Percentiles rank a stretch among this genome's conserved stretches.
Evolutionary conservation across 2,329 filamentous ascomycete species (phyloP).

Genomic region (Alternaria angustiovoidea): DNA sequence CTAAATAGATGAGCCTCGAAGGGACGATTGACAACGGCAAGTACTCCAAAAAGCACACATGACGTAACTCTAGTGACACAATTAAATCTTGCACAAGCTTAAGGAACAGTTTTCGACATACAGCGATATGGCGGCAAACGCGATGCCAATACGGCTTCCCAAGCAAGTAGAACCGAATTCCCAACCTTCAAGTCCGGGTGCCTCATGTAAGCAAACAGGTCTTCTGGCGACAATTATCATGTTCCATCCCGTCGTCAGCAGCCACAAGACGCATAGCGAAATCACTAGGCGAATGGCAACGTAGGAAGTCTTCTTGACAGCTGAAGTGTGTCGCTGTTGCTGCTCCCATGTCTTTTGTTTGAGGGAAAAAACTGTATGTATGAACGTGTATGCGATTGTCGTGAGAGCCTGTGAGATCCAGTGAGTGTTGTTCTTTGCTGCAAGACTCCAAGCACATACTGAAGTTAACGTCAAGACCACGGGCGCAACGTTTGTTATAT

Average conservation of each 20-base stretch:
- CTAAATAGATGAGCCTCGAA: constrained; percentile 50
- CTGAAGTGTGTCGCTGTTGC: constrained; percentile 26
- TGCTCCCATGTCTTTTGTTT: constrained; percentile 44
- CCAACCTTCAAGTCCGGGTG: constrained; percentile 38
- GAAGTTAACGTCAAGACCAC: constrained; percentile 44
- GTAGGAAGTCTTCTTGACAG: constrained; percentile 43
- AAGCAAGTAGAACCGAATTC: constrained; percentile 44
- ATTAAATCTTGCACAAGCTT: constrained; percentile 3
- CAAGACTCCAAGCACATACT: constrained; percentile 28
- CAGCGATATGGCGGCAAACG: constrained; percentile 46
- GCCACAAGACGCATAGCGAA: constrained; percentile 47
- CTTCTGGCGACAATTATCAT: constrained; percentile 50
- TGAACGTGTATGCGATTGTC: constrained; percentile 44
- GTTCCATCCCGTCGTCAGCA: constrained; percentile 51
- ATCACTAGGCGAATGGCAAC: constrained; percentile 44
- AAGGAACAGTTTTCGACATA: constrained; percentile 23
- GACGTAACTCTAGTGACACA: constrained; percentile 38
- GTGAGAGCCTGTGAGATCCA: constrained; percentile 37
- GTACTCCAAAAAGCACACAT: constrained; percentile 43
- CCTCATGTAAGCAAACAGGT: constrained; percentile 41
- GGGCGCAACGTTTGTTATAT: constrained; percentile 40
- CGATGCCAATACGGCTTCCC: constrained; percentile 39
- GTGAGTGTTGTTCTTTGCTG: neutral
- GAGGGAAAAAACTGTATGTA: constrained; percentile 47
- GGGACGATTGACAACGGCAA: constrained; percentile 44